Evolutionary conservation across 2,329 filamentous ascomycete genomes (phyloP), one percentile per base, ranked within the genome.

Genomic region (Camillea tinctor): DNA sequence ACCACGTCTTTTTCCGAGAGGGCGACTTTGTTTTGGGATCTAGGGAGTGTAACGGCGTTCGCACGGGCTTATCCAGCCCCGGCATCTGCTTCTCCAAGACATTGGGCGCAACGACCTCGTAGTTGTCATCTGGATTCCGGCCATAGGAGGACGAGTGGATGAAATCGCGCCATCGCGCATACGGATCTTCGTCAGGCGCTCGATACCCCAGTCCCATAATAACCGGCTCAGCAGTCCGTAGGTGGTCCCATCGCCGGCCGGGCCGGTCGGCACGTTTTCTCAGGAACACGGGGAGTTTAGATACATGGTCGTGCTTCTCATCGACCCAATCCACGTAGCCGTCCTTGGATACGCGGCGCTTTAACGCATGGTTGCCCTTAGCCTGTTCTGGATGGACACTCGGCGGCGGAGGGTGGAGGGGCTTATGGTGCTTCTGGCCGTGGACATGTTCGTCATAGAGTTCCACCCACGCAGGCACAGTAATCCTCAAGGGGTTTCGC

Each of bases 241-340:
- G 71, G 67, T 87, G 83, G 66, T 87, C 84, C 84, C 84, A 87
- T 74, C 81, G 81, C 60, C 83, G 79, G 2, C 83, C 83, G 52
- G 71, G 80, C 71, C 72, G 79, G 57, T 77, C 71, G 26, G 75
- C 79, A 51, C 82, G 78, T 65, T 82, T 79, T 64, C 72, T 74
- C 57, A 67, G 75, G 55, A 85, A 76, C 21, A 84, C 72, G 56
- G 80, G 79, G 20, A 85, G 72, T 60, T 72, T 77, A 21, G 71
- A 73, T 21, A 66, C 66, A 20, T 61, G 68, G n/a, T 69, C 67
- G 54, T 72, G 65, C 56, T 68, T 70, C 58, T 72, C 71, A 52
- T 74, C 72, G 15, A 74, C 72, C 72, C 72, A 74, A 17, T 72
- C 65, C n/a, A 73, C 68, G 50, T 68, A 74, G 20, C 72, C 72